A percentile compares a stretch with the other conserved stretches of the same genome.
These are phyloP conservation scores for Ophiostoma australiae DNA, from an alignment of 2,329 filamentous ascomycete species.

Conservation along the genomic window DNA sequence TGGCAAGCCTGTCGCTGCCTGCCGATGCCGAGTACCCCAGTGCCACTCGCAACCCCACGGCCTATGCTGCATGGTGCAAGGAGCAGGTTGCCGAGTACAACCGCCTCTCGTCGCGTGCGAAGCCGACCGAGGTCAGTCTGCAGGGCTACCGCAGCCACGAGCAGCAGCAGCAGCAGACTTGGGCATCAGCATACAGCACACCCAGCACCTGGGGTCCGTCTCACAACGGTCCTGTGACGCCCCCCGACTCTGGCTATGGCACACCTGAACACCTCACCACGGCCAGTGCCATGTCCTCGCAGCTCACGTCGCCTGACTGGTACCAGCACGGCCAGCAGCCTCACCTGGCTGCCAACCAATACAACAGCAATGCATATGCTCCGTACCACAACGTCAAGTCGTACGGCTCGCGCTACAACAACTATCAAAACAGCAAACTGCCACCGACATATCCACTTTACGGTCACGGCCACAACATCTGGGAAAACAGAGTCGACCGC, in stretches of 20 bases:
- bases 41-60: slow-evolving; percentile 34
- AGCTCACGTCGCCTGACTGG: slow-evolving; percentile 12
- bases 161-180: slow-evolving; percentile 20
- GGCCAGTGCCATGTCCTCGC: slow-evolving; percentile 10
- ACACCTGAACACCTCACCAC: slow-evolving; percentile 48
- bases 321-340: not conserved
- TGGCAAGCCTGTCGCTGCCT: slow-evolving; percentile 45
- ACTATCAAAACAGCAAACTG: slow-evolving; percentile 6
- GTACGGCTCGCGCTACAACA: not conserved
- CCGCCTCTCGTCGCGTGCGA: slow-evolving; percentile 38
- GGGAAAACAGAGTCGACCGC: slow-evolving; percentile 4
- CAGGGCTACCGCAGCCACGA: slow-evolving; percentile 43
- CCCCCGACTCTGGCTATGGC: slow-evolving; percentile 58
- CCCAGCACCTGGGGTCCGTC: not conserved
- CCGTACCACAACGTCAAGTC: not conserved
- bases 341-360: not conserved
- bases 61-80: slow-evolving; percentile 43
- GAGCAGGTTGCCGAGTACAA: slow-evolving; percentile 54
- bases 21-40: slow-evolving; percentile 42
- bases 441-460: not conserved
- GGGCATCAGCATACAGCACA: not conserved
- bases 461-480: slow-evolving; percentile 4
- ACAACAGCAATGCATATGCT: not conserved
- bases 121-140: slow-evolving; percentile 27
- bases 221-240: slow-evolving; percentile 45